Evolutionary conservation across 1,284 basidiomycete species (phyloP).

Genomic region (Grifola frondosa): DNA sequence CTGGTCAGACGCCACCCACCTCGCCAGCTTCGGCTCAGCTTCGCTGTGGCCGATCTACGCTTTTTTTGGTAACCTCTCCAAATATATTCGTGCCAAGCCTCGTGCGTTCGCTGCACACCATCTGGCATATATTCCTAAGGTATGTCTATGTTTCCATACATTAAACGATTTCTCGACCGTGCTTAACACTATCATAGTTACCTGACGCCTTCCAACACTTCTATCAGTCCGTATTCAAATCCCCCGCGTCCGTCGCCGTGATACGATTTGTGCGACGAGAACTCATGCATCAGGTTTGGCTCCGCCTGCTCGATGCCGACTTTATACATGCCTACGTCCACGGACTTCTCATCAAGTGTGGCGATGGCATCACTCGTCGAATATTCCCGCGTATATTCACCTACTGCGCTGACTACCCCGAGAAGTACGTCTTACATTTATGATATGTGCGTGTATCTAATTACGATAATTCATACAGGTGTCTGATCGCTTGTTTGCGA

Average conservation of each 20-base stretch:
- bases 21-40: constrained; percentile 17
- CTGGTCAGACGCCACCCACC: constrained; percentile 33
- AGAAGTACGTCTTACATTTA: constrained; percentile 24
- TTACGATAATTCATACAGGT: no score
- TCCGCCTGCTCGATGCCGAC: constrained; percentile 19
- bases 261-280: constrained; percentile 19
- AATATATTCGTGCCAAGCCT: constrained; percentile 23
- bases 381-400: constrained; percentile 27
- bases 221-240: constrained; percentile 10
- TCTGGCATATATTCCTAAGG: constrained; percentile 32
- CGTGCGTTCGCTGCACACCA: constrained; percentile 15
- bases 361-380: constrained; percentile 20
- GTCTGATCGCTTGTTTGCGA: constrained; percentile 19
- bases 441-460: no score
- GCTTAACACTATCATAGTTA: constrained; percentile 6
- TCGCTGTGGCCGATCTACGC: constrained; percentile 9
- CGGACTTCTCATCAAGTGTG: constrained; percentile 24
- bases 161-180: neutral
- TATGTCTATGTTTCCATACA: constrained; percentile 3
- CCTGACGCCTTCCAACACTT: constrained; percentile 31
- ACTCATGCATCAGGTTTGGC: constrained; percentile 25
- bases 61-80: constrained; percentile 21
- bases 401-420: constrained; percentile 32
- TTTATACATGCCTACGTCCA: constrained; percentile 25
- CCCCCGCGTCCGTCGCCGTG: constrained; percentile 15